phyloP scores from a whole-genome alignment of 1,284 basidiomycete species.

The Pisolithus thermaeus region DNA sequence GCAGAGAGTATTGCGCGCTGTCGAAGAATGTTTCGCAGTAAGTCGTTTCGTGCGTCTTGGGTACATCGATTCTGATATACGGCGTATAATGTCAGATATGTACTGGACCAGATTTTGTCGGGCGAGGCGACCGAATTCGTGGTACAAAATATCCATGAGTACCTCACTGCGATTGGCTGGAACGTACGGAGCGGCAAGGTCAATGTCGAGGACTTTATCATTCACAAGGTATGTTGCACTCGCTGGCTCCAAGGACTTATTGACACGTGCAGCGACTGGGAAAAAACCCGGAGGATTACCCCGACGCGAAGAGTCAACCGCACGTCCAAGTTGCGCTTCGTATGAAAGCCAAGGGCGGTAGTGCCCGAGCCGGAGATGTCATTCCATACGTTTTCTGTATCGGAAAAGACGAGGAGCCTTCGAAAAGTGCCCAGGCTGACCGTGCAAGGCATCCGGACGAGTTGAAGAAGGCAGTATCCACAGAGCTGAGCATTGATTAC shows the following conservation, averaged over 20 bases:
- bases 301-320: conserved; percentile 90
- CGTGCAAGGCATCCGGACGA: conserved; percentile 94
- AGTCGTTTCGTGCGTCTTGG: conserved; percentile 26
- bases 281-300: conserved; percentile 95
- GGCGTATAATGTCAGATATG: conserved; percentile 48
- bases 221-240: conserved; percentile 68
- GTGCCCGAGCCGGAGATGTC: conserved; percentile 85
- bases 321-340: conserved; percentile 96
- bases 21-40: conserved; percentile 92
- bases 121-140: conserved; percentile 89
- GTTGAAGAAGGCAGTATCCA: conserved; percentile 62
- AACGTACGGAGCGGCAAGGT: conserved; percentile 75
- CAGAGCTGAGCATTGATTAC: conserved; percentile 72
- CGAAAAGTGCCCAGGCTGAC: conserved; percentile 83
- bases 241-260: background rate
- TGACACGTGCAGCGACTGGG: conserved; percentile 67
- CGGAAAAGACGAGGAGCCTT: conserved; percentile 65
- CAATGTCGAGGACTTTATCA: conserved; percentile 89
- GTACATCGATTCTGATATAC: background rate
- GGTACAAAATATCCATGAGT: conserved; percentile 91
- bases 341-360: conserved; percentile 82
- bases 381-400: conserved; percentile 95
- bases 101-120: conserved; percentile 87
- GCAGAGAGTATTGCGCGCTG: conserved; percentile 89
- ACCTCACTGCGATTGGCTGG: conserved; percentile 70